These are phyloP conservation scores for Rhizopus stolonifer DNA, from an alignment of 371 early-diverging fungal genomes.

Conservation along the genomic window DNA sequence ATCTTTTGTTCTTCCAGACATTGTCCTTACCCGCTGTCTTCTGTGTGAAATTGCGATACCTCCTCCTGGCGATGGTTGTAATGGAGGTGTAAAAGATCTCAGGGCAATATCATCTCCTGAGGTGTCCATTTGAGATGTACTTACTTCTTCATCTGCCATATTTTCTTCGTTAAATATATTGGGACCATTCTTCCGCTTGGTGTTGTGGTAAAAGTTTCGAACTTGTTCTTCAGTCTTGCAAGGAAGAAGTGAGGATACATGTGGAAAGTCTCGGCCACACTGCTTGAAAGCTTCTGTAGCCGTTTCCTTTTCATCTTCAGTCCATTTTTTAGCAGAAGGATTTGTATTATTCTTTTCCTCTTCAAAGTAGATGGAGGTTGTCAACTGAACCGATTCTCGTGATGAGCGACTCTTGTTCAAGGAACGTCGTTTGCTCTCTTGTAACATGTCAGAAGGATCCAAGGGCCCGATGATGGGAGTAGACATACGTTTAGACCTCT, in stretches of 20 bases:
- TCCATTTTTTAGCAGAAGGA: slow-evolving; percentile 68
- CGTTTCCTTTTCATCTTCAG: slow-evolving; percentile 67
- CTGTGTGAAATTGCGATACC: slow-evolving; percentile 2
- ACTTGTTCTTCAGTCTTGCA: slow-evolving; percentile 83
- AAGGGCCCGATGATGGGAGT: slow-evolving; percentile 11
- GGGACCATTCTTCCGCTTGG: slow-evolving; percentile 66
- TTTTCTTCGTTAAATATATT: slow-evolving; percentile 59
- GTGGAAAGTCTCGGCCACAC: slow-evolving; percentile 74
- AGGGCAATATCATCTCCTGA: neutral
- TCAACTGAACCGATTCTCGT: slow-evolving; percentile 11
- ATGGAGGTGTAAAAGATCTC: neutral
- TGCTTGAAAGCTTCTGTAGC: slow-evolving; percentile 74
- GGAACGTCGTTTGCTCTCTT: slow-evolving; percentile 1
- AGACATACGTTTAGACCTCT: slow-evolving; percentile 21
- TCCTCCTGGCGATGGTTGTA: neutral
- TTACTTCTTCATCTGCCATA: slow-evolving; percentile 52
- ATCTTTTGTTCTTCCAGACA: slow-evolving; percentile 25
- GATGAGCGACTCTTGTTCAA: slow-evolving; percentile 29
- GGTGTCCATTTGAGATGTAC: slow-evolving; percentile 47
- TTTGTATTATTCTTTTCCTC: slow-evolving; percentile 24
- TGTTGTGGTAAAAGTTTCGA: slow-evolving; percentile 77
- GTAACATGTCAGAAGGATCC: slow-evolving; percentile 18
- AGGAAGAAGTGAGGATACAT: slow-evolving; percentile 67
- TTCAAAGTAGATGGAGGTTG: slow-evolving; percentile 10
- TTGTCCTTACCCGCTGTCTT: slow-evolving; percentile 26